Conservation (phyloP, 2,329 filamentous ascomycete genomes). For the Boeremia exigua region DNA sequence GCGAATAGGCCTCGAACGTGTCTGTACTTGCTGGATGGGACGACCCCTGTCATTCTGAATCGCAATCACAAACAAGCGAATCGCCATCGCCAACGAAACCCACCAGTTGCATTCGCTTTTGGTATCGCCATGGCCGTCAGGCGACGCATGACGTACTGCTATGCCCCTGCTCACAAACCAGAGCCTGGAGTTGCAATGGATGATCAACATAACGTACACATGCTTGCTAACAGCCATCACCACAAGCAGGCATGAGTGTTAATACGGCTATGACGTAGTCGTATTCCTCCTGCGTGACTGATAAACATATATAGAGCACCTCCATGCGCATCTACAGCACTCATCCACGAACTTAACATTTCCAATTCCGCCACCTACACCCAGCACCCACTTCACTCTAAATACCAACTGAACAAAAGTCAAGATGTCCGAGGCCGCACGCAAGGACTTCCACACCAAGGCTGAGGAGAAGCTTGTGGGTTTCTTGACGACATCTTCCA, state of each 20-base stretch:
- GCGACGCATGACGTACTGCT: constrained; percentile 12
- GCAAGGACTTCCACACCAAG: constrained; percentile 67
- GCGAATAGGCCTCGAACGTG: constrained; percentile 9
- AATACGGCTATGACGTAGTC: constrained; percentile 33
- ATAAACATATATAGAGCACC: constrained; percentile 30
- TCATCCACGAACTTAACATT: constrained; percentile 19
- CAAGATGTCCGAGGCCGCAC: constrained; percentile 66
- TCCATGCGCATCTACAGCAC: not conserved
- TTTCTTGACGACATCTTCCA: not conserved
- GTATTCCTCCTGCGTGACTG: not conserved
- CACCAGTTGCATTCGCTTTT: not conserved
- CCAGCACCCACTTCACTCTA: constrained; percentile 20
- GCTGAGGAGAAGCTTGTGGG: constrained; percentile 55
- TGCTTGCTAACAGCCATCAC: constrained; percentile 14
- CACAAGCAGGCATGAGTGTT: constrained; percentile 11
- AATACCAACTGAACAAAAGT: constrained; percentile 33
- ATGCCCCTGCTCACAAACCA: not conserved
- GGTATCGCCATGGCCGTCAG: constrained; percentile 4
- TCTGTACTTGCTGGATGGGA: constrained; percentile 1
- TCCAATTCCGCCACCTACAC: not conserved
- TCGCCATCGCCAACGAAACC: not conserved
- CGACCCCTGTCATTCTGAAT: constrained; percentile 9
- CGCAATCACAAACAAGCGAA: constrained; percentile 5
- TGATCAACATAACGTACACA: not conserved
- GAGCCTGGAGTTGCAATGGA: not conserved